Conservation (phyloP, 306 rosid genomes). For the Adenanthera pavonina region DNA sequence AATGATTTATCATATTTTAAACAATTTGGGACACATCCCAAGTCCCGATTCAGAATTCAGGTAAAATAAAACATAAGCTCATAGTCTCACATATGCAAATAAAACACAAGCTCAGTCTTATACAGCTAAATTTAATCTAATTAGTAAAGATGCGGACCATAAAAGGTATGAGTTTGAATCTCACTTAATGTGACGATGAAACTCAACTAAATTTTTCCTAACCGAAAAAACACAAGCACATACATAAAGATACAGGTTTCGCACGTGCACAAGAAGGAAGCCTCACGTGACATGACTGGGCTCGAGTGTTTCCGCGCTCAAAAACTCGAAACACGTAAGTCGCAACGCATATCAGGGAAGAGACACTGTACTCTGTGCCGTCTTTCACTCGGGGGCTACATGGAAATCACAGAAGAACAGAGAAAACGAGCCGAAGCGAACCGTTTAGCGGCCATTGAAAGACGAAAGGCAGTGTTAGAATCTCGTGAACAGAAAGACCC, state of each 20-base stretch:
- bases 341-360: not conserved
- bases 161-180: no score
- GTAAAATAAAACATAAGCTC: no score
- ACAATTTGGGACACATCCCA: not conserved
- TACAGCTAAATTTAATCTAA: no score
- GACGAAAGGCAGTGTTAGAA: slow-evolving; percentile 68
- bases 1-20: no score
- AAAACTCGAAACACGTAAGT: not conserved
- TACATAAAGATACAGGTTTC: not conserved
- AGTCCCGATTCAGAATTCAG: not conserved
- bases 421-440: slow-evolving; percentile 72
- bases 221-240: no score
- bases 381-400: not conserved
- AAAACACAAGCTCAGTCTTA: no score
- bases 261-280: not conserved
- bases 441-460: slow-evolving; percentile 77
- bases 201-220: no score
- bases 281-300: not conserved
- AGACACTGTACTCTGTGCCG: not conserved
- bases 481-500: slow-evolving; percentile 40
- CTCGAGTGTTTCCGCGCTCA: not conserved
- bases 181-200: no score
- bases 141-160: no score
- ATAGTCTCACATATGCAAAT: no score
- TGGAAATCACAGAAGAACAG: slow-evolving; percentile 82